These are phyloP conservation scores for Apostasia ramifera DNA, from an alignment of 106 monocot genomes.

Conservation along the genomic window DNA sequence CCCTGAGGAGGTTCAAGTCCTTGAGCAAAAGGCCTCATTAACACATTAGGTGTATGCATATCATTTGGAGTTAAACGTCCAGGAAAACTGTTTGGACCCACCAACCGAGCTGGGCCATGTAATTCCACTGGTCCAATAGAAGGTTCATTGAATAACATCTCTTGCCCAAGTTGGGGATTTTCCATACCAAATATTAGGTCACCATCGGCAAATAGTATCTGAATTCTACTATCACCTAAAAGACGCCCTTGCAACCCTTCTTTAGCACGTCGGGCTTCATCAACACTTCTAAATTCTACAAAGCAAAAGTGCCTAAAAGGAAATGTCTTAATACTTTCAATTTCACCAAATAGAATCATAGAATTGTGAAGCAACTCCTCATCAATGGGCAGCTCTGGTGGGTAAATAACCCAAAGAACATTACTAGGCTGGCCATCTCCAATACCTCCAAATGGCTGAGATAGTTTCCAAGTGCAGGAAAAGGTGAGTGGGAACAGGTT, in stretches of 20 bases:
- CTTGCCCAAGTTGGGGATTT: slow-evolving; percentile 10
- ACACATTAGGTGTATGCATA: slow-evolving; percentile 20
- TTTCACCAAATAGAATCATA: slow-evolving; percentile 93
- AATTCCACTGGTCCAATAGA: slow-evolving; percentile 33
- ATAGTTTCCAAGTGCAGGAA: slow-evolving; percentile 6
- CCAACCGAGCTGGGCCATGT: slow-evolving; percentile 20
- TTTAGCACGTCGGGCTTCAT: slow-evolving; percentile 91
- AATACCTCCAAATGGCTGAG: slow-evolving; percentile 15
- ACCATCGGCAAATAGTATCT: slow-evolving; percentile 64
- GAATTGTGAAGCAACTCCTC: slow-evolving; percentile 89
- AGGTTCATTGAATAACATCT: slow-evolving; percentile 40
- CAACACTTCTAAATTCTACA: slow-evolving; percentile 84
- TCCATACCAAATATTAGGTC: slow-evolving; percentile 28
- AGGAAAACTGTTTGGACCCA: slow-evolving; percentile 31
- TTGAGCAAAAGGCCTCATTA: slow-evolving; percentile 23
- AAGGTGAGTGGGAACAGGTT: not conserved
- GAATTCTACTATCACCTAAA: slow-evolving; percentile 87
- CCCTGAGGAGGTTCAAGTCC: slow-evolving; percentile 30
- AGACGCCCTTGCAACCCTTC: slow-evolving; percentile 88
- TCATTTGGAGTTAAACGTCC: slow-evolving; percentile 22
- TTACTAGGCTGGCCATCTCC: slow-evolving; percentile 54
- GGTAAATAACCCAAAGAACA: slow-evolving; percentile 76
- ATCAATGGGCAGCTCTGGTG: slow-evolving; percentile 61
- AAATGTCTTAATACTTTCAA: slow-evolving; percentile 67
- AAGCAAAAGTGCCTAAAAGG: slow-evolving; percentile 56